phyloP scores from a whole-genome alignment of 345 rosid genomes.

The Eucalyptus sp. region DNA sequence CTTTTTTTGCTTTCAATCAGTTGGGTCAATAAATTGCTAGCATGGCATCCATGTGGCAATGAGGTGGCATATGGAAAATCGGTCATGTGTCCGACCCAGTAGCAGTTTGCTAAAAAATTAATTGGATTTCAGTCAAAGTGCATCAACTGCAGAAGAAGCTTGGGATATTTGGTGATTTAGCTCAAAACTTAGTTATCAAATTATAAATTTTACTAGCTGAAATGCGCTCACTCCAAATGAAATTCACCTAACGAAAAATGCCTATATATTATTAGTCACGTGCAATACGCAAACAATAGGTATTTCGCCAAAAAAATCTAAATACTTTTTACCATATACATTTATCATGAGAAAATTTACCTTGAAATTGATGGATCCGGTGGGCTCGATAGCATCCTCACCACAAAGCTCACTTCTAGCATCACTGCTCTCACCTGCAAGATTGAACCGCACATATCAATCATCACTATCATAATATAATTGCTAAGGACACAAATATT shows the following conservation, averaged over 20 bases:
- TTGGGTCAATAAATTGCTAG: background rate
- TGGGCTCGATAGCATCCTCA: background rate
- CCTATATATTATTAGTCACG: background rate
- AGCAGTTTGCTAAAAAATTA: background rate
- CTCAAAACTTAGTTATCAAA: background rate
- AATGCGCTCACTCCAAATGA: background rate
- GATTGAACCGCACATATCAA: background rate
- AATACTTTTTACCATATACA: background rate
- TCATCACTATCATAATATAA: background rate
- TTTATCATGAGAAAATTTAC: background rate
- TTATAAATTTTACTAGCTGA: background rate
- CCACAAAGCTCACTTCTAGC: background rate
- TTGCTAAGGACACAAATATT: background rate
- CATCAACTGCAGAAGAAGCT: background rate
- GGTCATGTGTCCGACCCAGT: background rate
- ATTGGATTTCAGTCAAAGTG: background rate
- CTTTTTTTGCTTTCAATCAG: no score
- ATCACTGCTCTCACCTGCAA: background rate
- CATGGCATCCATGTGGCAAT: background rate
- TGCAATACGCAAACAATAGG: fast-evolving
- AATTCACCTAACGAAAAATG: background rate
- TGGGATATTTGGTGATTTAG: background rate
- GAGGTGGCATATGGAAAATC: background rate
- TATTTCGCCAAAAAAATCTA: background rate
- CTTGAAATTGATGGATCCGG: background rate